A percentile compares a stretch with the other conserved stretches of the same genome.
Conservation (phyloP, 371 early-diverging fungal species). For the Mucor sp. region DNA sequence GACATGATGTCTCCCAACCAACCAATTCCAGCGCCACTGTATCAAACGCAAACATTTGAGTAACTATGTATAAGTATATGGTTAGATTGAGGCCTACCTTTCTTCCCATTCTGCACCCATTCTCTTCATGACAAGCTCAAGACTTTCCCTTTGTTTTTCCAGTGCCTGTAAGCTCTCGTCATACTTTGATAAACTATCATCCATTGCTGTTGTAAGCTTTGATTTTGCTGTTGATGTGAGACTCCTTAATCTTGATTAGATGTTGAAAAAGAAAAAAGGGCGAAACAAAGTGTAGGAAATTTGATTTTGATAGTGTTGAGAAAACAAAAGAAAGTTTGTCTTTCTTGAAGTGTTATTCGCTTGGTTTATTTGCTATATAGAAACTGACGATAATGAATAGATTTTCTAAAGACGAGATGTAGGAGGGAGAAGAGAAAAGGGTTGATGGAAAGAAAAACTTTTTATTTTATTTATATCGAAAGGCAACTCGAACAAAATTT, state of each 20-base stretch:
- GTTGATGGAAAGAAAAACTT: neutral
- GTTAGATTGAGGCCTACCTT: conserved; percentile 31
- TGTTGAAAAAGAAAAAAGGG: neutral
- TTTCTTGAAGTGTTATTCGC: neutral
- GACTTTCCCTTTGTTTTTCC: conserved; percentile 41
- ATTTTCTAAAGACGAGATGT: neutral
- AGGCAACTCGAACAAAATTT: neutral
- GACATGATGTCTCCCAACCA: conserved; percentile 30
- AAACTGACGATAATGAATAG: neutral
- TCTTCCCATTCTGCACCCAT: conserved; percentile 56
- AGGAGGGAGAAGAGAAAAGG: neutral
- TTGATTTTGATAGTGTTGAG: too few species aligned
- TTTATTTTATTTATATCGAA: neutral
- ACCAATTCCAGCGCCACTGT: conserved; percentile 51
- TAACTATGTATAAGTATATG: neutral
- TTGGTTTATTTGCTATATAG: neutral
- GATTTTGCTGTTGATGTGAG: neutral
- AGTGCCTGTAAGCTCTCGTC: conserved; percentile 40
- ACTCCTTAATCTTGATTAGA: neutral
- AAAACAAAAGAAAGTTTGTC: neutral
- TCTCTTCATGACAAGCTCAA: conserved; percentile 41
- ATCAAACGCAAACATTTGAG: neutral
- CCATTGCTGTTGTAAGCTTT: conserved; percentile 21
- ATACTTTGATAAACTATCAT: conserved; percentile 36
- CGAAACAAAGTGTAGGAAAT: neutral